phyloP scores from a whole-genome alignment of 2,329 filamentous ascomycete genomes.

The Amauroascus niger region DNA sequence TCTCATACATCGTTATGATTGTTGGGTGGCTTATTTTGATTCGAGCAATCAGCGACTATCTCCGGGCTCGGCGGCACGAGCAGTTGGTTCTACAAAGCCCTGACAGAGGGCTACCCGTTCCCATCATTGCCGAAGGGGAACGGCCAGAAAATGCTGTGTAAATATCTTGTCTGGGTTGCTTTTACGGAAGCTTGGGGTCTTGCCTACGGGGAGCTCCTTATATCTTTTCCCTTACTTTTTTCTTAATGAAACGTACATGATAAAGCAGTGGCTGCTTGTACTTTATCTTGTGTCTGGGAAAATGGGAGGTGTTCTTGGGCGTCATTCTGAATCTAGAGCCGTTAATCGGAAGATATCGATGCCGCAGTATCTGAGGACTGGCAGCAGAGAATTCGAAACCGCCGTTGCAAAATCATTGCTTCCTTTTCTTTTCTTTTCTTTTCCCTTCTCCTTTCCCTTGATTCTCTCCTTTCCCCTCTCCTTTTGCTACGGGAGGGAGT shows the following conservation, averaged over 20 bases:
- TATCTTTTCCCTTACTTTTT: too few relatives aligned
- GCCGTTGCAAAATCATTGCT: neutral
- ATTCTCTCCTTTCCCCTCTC: neutral
- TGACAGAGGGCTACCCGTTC: slow-evolving; percentile 71
- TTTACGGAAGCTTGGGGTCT: neutral
- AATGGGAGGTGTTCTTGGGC: neutral
- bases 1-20: slow-evolving; percentile 90
- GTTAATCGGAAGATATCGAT: neutral
- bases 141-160: slow-evolving; percentile 64
- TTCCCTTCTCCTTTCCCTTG: neutral
- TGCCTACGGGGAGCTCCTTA: neutral
- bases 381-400: neutral
- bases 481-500: neutral
- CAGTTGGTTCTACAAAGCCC: slow-evolving; percentile 88
- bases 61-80: slow-evolving; percentile 80
- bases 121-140: slow-evolving; percentile 81
- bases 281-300: neutral
- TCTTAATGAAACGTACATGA: slow-evolving; percentile 9
- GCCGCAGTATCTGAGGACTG: neutral
- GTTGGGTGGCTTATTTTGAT: slow-evolving; percentile 98
- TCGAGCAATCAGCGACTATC: slow-evolving; percentile 80
- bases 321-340: neutral
- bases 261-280: slow-evolving; percentile 1
- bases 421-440: neutral
- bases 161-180: neutral